Evolutionary conservation across 805 yeast species (phyloP).

Genomic region (Wickerhamiella vanderwaltii): DNA sequence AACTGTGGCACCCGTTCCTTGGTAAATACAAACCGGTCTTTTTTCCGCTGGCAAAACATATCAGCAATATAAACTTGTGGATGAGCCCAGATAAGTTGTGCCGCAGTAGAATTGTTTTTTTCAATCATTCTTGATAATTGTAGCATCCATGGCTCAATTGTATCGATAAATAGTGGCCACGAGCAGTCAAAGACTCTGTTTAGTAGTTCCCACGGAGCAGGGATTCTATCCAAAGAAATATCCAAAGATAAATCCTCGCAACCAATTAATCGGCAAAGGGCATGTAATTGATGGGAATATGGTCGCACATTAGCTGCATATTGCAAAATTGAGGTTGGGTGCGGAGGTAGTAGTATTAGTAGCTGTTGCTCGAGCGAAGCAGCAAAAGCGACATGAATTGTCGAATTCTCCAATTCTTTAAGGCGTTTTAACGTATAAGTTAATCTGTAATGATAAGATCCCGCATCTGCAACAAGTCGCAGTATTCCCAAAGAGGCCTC

Average conservation of each 20-base stretch:
- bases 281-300: not conserved
- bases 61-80: slow-evolving; percentile 15
- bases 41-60: slow-evolving; percentile 11
- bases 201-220: slow-evolving; percentile 12
- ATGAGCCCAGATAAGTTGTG: not conserved
- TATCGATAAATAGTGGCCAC: slow-evolving; percentile 15
- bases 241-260: slow-evolving; percentile 12
- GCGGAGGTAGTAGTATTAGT: not conserved
- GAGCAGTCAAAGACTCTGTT: slow-evolving; percentile 12
- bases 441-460: slow-evolving; percentile 13
- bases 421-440: slow-evolving; percentile 9
- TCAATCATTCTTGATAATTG: slow-evolving; percentile 15
- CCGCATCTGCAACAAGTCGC: slow-evolving; percentile 2
- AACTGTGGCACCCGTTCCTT: slow-evolving; percentile 11
- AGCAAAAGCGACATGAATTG: slow-evolving; percentile 11
- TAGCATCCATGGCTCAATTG: slow-evolving; percentile 17
- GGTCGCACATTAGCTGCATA: not conserved
- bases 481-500: slow-evolving; percentile 1
- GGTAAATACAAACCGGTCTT: not conserved
- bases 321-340: not conserved
- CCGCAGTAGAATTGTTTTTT: not conserved
- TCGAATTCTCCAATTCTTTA: not conserved
- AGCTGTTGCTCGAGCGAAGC: slow-evolving; percentile 10
- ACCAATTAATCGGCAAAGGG: slow-evolving; percentile 17
- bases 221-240: slow-evolving; percentile 12